Evolutionary conservation across 176 grass and related monocot genomes (phyloP), one percentile per base, ranked within the genome.

Genomic region (Eragrostis nindensis): DNA sequence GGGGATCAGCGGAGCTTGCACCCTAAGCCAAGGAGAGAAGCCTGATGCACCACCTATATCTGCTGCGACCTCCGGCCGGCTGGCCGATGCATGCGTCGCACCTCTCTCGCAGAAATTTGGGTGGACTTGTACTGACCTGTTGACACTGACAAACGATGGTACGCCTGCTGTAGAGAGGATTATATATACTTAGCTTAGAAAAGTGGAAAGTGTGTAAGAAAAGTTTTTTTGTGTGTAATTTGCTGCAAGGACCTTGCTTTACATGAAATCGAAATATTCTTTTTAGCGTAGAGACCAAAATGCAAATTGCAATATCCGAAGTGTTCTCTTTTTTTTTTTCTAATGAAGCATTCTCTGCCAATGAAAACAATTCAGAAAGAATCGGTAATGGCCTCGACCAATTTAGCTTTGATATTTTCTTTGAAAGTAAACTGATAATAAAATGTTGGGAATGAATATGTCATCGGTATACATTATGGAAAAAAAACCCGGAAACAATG

Each of bases 71-170:
- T 6, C 47, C 62, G 46, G 76, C 46, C 77, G 27, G 14, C 29
- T 10, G 8, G 21, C 24, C 38, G 82, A 81, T 44, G 87, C 82
- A 81, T 82, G 87, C 72, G 22, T 39, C 82, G 60, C 66, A 85
- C 83, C 82, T 75, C 72, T 75, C 66, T 68, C 69, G n/a, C 49
- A 11, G 21, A n/a, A 46, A 52, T 41, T 27, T 62, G 66, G 29
- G 7, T 43, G 47, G 29, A 7, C n/a, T 29, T 82, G 56, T 64
- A 66, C 78, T 89, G n/a, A 81, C 77, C n/a, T 77, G 4, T 1
- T 73, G 82, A 89, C 18, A 41, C 66, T 73, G 83, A 77, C 57
- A 66, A 21, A 50, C 30, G 65, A 56, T 66, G 59, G 11, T 59
- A 61, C 71, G 13, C 26, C 47, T 71, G 60, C 76, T 17, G 45